Evolutionary conservation across 257 asterid genomes (phyloP), one percentile per base, ranked within the genome.

Genomic region (Eustoma russellianum): DNA sequence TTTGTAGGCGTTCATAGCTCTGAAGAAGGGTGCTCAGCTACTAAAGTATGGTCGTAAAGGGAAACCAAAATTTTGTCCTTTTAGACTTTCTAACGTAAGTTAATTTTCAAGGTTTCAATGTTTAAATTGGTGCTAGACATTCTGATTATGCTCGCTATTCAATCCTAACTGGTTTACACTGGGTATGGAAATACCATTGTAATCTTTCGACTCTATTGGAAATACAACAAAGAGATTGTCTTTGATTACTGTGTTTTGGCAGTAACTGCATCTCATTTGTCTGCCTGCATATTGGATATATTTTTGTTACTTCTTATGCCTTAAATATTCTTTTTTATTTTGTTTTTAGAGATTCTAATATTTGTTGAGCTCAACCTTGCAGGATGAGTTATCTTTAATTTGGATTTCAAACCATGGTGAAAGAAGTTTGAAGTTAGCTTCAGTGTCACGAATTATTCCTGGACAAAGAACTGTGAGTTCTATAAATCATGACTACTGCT

Each of bases 11-110:
- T 65, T 89, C 72, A 69, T 76, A 66, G 86, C 86, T 78, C 73
- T 86, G 50, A 83, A 86, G 83, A 89, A 86, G 76, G 95, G 95
- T 63, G 79, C 95, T 69, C 97, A 79, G 57, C 73, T 89, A 67
- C 88, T 89, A 52, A 86, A 86, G 64, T 85, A 82, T 81, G 92
- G 97, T 46, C 95, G 95, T 55, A 85, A 88, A 70, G 97, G 97
- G 65, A 83, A 81, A 68, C 97, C 97, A 30, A 88, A 88, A 70
- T 74, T 83, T 71, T 88, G 73, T 69, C 95, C 94, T 7, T 85
- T 88, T 68, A 74, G 92, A 76, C 83, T 88, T 65, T 86, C 97
- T 55, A 61, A 53, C 46, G 97, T 89, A 77, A 85, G 96, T 73
- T 59, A 34, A 35, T 48, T 54, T 33, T 24, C 30, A 24, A 2